Evolutionary conservation across 2,329 filamentous ascomycete species (phyloP).

Genomic region (Talaromyces atroroseus): DNA sequence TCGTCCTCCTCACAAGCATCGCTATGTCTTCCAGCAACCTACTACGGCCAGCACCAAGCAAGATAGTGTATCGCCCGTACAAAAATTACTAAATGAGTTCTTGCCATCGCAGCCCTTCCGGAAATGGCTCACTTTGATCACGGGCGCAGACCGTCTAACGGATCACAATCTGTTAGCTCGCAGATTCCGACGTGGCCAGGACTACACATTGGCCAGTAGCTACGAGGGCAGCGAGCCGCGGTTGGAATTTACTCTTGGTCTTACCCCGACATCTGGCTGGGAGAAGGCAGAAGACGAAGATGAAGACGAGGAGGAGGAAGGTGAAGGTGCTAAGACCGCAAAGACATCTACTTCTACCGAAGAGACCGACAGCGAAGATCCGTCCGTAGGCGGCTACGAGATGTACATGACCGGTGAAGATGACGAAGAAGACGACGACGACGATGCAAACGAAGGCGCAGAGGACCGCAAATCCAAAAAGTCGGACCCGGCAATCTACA

Average conservation of each 20-base stretch:
- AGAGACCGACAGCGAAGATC: constrained; percentile 25
- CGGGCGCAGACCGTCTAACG: constrained; percentile 60
- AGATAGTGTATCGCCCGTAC: constrained; percentile 49
- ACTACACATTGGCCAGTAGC: constrained; percentile 89
- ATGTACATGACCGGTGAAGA: constrained; percentile 87
- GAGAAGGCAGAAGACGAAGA: constrained; percentile 51
- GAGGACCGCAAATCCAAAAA: constrained; percentile 19
- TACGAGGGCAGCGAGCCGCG: constrained; percentile 67
- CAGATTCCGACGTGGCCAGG: constrained; percentile 76
- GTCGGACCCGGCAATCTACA: constrained; percentile 80
- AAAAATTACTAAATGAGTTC: constrained; percentile 73
- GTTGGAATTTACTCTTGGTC: constrained; percentile 77
- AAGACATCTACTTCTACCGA: not conserved
- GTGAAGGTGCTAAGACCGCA: constrained; percentile 29
- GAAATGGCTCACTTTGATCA: constrained; percentile 82
- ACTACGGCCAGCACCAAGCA: constrained; percentile 29
- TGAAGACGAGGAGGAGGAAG: constrained; percentile 50
- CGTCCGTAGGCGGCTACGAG: constrained; percentile 47
- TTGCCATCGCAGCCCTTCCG: constrained; percentile 81
- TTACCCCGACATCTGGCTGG: constrained; percentile 84
- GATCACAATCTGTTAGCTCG: constrained; percentile 75
- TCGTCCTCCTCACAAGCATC: constrained; percentile 88
- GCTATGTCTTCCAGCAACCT: constrained; percentile 78
- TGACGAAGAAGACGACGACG: constrained; percentile 54
- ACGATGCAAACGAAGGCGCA: constrained; percentile 30